Conservation (phyloP, 306 rosid genomes). For the Fragaria iinumae region DNA sequence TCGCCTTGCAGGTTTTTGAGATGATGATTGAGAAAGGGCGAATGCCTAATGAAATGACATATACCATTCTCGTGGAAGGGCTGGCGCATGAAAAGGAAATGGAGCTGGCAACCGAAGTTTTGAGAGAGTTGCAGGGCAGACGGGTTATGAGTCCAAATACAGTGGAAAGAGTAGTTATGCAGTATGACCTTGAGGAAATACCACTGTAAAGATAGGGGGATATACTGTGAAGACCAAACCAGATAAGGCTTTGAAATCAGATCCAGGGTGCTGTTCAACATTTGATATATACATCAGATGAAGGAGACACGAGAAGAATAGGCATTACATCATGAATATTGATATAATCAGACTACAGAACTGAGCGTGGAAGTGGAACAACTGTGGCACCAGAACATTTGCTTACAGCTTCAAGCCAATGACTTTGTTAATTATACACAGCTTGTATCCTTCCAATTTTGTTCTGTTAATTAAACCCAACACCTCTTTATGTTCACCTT, state of each 20-base stretch:
- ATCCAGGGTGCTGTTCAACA: not conserved
- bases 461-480: not conserved
- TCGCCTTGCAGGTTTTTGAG: slow-evolving; percentile 58
- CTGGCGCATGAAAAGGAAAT: slow-evolving; percentile 64
- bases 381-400: not conserved
- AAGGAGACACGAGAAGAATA: not conserved
- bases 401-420: not conserved
- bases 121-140: slow-evolving; percentile 55
- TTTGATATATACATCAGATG: not conserved
- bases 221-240: not conserved
- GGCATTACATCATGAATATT: not conserved
- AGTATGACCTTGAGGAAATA: slow-evolving; percentile 54
- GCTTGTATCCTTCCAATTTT: not conserved
- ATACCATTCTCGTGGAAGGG: slow-evolving; percentile 76
- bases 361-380: not conserved
- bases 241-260: not conserved
- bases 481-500: not conserved
- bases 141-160: slow-evolving; percentile 62
- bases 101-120: slow-evolving; percentile 54
- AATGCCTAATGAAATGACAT: slow-evolving; percentile 77
- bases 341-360: not conserved
- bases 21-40: slow-evolving; percentile 64
- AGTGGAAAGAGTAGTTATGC: slow-evolving; percentile 71
- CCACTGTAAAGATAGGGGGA: slow-evolving; percentile 25
- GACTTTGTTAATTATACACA: not conserved